phyloP scores from a whole-genome alignment of 2,329 filamentous ascomycete species.

The Fusarium buxicola region DNA sequence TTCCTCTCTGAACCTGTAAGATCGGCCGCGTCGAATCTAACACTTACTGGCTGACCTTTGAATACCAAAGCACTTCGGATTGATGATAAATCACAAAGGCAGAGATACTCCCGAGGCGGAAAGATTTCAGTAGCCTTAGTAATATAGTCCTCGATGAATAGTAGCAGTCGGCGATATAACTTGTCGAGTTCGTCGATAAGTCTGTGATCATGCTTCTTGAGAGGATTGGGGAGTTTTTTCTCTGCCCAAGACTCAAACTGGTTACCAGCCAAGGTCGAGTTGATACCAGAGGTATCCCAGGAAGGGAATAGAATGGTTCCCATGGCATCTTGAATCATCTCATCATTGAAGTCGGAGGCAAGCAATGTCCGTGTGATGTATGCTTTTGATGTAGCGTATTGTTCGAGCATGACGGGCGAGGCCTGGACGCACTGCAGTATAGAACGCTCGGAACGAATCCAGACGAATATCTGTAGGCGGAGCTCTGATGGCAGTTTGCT shows the following conservation, averaged over 20 bases:
- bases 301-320: slow-evolving; percentile 10
- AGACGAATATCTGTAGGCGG: slow-evolving; percentile 2
- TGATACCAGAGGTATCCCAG: background rate
- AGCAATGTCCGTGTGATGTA: slow-evolving; percentile 7
- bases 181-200: slow-evolving; percentile 14
- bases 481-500: slow-evolving; percentile 15
- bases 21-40: slow-evolving; percentile 8
- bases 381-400: slow-evolving; percentile 7
- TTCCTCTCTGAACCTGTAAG: slow-evolving; percentile 17
- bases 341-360: slow-evolving; percentile 2
- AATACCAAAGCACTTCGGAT: background rate
- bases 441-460: slow-evolving; percentile 4
- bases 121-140: slow-evolving; percentile 29
- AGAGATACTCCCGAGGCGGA: slow-evolving; percentile 31
- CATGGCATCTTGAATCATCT: slow-evolving; percentile 28
- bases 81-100: background rate
- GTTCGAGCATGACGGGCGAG: slow-evolving; percentile 18
- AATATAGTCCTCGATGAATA: slow-evolving; percentile 32
- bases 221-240: slow-evolving; percentile 8
- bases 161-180: slow-evolving; percentile 11
- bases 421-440: slow-evolving; percentile 8
- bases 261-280: too few species aligned
- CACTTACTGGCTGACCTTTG: slow-evolving; percentile 4
- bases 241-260: background rate
- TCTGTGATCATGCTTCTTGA: background rate